Evolutionary conservation across 78 protist species (phyloP).

Genomic region (Paulinella micropora): DNA sequence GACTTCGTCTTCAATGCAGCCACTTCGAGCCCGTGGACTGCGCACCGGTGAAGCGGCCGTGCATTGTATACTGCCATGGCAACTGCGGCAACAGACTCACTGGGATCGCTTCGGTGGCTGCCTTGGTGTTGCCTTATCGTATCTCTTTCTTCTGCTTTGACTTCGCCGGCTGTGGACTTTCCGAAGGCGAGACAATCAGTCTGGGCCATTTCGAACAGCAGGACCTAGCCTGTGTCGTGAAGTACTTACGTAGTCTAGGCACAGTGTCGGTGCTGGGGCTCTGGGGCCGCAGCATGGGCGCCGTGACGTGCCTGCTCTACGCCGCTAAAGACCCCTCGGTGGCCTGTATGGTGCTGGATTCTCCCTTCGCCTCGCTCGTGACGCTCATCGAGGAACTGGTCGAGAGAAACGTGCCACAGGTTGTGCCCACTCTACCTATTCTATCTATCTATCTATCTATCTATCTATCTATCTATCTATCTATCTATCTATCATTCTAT

Average conservation of each 20-base stretch:
- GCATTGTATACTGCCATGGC: constrained; percentile 35
- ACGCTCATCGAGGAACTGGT: constrained; percentile 17
- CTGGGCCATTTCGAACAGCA: constrained; percentile 33
- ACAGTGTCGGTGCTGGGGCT: constrained; percentile 21
- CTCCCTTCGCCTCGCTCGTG: constrained; percentile 22
- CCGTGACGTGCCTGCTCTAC: constrained; percentile 30
- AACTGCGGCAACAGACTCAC: constrained; percentile 32
- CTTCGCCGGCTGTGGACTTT: constrained; percentile 17
- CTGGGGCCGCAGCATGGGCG: constrained; percentile 44
- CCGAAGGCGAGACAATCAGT: constrained; percentile 23
- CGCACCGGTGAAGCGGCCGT: constrained; percentile 16
- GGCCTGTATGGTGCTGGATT: constrained; percentile 18
- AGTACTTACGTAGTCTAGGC: no score
- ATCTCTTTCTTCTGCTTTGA: constrained; percentile 17
- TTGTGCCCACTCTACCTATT: no score
- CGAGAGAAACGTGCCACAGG: not conserved
- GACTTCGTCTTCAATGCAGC: no score
- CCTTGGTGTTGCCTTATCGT: constrained; percentile 9
- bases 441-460: no score
- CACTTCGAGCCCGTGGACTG: constrained; percentile 21
- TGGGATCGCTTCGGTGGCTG: not conserved
- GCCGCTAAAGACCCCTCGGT: constrained; percentile 9
- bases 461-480: no score
- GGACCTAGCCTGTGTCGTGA: constrained; percentile 10
- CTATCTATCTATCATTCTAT: no score